These are phyloP conservation scores for Wickerhamiella sorbophila DNA, from an alignment of 805 yeast species.

Conservation along the genomic window DNA sequence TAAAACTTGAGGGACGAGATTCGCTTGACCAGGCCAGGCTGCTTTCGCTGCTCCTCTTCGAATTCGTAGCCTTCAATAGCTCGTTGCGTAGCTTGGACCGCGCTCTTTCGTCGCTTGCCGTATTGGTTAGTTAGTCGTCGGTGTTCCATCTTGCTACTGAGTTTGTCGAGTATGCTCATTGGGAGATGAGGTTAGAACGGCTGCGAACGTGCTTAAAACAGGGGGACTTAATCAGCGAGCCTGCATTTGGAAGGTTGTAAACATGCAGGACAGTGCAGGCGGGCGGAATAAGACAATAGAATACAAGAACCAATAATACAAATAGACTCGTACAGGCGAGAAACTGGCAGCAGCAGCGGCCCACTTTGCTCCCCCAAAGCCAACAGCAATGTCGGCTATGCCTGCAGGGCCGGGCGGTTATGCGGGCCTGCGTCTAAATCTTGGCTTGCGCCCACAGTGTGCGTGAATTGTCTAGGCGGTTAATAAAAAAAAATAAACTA, in stretches of 20 bases:
- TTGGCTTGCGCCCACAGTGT: too few species aligned
- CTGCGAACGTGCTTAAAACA: not conserved
- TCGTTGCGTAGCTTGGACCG: constrained; percentile 16
- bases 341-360: too few species aligned
- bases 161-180: constrained; percentile 14
- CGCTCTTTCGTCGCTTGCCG: constrained; percentile 18
- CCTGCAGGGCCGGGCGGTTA: too few species aligned
- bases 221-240: too few species aligned
- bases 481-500: not conserved
- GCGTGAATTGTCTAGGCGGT: not conserved
- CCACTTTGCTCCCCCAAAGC: too few species aligned
- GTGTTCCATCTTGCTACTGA: constrained; percentile 18
- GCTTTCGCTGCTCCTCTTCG: constrained; percentile 12
- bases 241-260: too few species aligned
- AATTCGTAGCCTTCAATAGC: constrained; percentile 19
- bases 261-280: too few species aligned
- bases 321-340: too few species aligned
- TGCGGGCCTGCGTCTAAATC: too few species aligned
- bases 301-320: too few species aligned
- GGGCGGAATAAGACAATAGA: too few species aligned
- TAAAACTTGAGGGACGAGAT: not conserved
- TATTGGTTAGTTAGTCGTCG: constrained; percentile 19
- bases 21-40: constrained; percentile 12
- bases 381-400: too few species aligned
- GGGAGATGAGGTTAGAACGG: not conserved